Base-by-base conservation (phyloP, 2,329 filamentous ascomycete genomes). In the Ceratocystis cacaofunesta region DNA sequence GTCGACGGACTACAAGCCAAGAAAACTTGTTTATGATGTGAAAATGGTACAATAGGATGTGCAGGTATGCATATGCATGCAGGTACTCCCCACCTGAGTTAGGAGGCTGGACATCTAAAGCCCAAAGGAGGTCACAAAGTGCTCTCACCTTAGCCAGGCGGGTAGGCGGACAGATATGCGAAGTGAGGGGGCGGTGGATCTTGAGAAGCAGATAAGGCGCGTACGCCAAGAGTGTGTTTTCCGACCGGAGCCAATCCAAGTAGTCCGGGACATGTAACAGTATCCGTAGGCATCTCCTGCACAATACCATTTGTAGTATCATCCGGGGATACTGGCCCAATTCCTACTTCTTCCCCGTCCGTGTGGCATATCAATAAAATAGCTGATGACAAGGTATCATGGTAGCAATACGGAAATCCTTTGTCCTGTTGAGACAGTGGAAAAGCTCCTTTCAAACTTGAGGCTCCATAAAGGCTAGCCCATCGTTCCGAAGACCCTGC, bases 31-130 rank as follows among this genome's bases (percentile, higher is more conserved):
- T 30, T 15, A 58, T 36, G 17, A 36, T 58, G 28, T 7, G 55
- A n/a, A 36, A 30, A 58, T 25, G 10, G 55, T 36, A 19, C 25
- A 61, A 43, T 32, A 61, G 36, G 58, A 43, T 44, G 32, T 60
- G 15, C 48, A 52, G 22, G 48, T 58, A 61, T 61, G 58, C 41
- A 61, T 44, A 61, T 61, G 41, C 58, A 61, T 61, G 58, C 41
- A 43, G 32, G 58, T 61, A 61, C 58, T 28, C 15, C 17, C 32
- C 17, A 30, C 17, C 12, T 58, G 7, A 36, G 28, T 36, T 58
- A 10, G 55, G 28, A 19, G 55, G 55, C 32, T 58, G 55, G 55
- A 28, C 55, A 10, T 19, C 15, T 5, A 3, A 19, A 28, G 32
- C 25, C 15, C 25, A 58, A 58, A 36, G 28, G 55, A 58, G 28